Evolutionary conservation across 257 asterid species (phyloP).

Genomic region (Ajuga chamaepitys): DNA sequence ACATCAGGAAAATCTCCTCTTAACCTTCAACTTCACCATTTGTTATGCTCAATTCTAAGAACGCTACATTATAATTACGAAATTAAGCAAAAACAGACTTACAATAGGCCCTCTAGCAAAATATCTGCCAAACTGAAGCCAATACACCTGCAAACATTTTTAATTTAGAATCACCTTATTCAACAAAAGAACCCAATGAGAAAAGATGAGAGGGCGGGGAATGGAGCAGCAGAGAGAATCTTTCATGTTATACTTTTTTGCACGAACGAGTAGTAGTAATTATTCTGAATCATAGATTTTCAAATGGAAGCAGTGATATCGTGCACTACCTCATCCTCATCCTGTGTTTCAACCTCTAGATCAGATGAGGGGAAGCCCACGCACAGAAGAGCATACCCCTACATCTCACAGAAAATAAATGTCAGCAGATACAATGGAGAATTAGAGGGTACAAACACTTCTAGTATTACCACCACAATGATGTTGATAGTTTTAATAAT

Average conservation of each 20-base stretch:
- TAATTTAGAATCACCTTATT: slow-evolving; percentile 1
- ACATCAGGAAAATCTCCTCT: too few species aligned
- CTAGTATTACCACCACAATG: not conserved
- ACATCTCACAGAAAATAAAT: slow-evolving; percentile 18
- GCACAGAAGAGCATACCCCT: slow-evolving; percentile 99
- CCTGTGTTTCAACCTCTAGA: slow-evolving; percentile 96
- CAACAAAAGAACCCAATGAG: not conserved
- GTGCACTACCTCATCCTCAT: slow-evolving; percentile 85
- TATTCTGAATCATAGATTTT: too few species aligned
- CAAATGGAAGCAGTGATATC: not conserved
- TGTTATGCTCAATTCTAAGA: not conserved
- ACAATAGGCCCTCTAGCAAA: slow-evolving; percentile 95
- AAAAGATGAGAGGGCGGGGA: not conserved
- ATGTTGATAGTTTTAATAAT: not conserved
- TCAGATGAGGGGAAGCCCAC: slow-evolving; percentile 95
- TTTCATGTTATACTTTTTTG: not conserved
- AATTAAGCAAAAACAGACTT: slow-evolving; percentile 29
- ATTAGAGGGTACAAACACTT: too few species aligned
- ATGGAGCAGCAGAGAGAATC: too few species aligned
- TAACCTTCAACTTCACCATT: not conserved
- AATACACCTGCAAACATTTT: slow-evolving; percentile 70
- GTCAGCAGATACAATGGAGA: not conserved
- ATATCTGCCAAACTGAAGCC: slow-evolving; percentile 99
- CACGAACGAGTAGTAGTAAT: not conserved
- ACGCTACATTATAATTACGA: not conserved